phyloP scores from a whole-genome alignment of 192 early-diverging fungal genomes.

The Rhizoclosmatium globosum region DNA sequence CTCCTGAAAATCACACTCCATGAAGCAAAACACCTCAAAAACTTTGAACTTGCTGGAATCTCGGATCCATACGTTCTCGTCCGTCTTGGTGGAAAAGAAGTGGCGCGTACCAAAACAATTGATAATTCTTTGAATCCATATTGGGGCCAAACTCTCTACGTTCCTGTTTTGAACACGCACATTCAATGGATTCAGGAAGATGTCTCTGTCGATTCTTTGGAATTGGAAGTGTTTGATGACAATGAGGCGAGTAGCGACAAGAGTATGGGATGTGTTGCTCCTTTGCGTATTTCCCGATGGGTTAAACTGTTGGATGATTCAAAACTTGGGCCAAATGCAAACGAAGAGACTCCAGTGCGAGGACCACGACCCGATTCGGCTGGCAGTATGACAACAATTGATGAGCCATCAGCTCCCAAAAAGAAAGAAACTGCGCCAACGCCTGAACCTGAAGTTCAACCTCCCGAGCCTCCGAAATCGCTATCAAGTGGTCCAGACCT shows the following conservation, averaged over 20 bases:
- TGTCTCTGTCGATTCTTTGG: slow-evolving; percentile 65
- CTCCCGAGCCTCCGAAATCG: slow-evolving; percentile 26
- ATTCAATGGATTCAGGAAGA: slow-evolving; percentile 27
- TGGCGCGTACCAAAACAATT: slow-evolving; percentile 70
- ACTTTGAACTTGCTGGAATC: slow-evolving; percentile 86
- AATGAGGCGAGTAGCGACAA: slow-evolving; percentile 80
- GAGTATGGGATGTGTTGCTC: slow-evolving; percentile 63
- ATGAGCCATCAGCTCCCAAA: no score
- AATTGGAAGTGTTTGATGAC: slow-evolving; percentile 84
- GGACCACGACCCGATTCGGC: background rate
- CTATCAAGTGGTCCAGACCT: slow-evolving; percentile 32
- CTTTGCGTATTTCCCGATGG: slow-evolving; percentile 48
- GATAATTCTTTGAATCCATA: slow-evolving; percentile 80
- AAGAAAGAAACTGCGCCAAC: background rate
- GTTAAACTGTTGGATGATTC: slow-evolving; percentile 53
- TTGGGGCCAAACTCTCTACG: slow-evolving; percentile 83
- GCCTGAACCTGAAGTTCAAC: background rate
- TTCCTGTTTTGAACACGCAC: slow-evolving; percentile 74
- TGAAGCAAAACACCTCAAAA: slow-evolving; percentile 83
- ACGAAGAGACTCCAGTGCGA: background rate
- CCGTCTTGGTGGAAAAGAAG: slow-evolving; percentile 74
- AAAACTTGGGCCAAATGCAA: background rate
- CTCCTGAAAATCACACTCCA: slow-evolving; percentile 83
- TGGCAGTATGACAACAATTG: no score
- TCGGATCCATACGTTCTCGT: slow-evolving; percentile 89